Percentiles rank a stretch among this genome's conserved stretches.
Evolutionary conservation across 2,329 filamentous ascomycete species (phyloP).

Genomic region (Nigrospora oryzae): DNA sequence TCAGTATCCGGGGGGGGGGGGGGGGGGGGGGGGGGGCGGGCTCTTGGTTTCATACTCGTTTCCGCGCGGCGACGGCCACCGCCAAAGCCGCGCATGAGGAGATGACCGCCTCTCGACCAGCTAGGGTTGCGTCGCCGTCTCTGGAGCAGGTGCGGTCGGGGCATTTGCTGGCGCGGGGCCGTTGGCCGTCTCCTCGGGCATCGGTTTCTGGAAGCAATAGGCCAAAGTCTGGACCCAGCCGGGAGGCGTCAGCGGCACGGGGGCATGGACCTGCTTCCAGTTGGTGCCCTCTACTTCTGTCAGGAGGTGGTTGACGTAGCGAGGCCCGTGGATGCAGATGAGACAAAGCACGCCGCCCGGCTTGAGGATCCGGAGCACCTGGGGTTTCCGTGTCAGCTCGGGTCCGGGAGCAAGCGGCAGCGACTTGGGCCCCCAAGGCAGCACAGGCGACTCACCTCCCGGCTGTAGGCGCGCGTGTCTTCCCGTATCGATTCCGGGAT

Average conservation of each 20-base stretch:
- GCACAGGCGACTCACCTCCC: neutral
- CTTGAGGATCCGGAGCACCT: constrained; percentile 1
- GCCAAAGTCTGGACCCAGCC: neutral
- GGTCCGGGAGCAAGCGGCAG: too few relatives aligned
- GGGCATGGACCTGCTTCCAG: neutral
- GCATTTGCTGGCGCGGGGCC: too few relatives aligned
- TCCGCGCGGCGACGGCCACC: too few relatives aligned
- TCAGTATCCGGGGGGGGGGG: too few relatives aligned
- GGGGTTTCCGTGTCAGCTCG: too few relatives aligned
- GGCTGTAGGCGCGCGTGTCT: constrained; percentile 1
- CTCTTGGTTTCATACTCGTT: too few relatives aligned
- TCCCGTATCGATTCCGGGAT: neutral
- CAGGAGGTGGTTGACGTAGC: constrained; percentile 1
- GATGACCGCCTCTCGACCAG: too few relatives aligned
- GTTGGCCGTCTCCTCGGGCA: neutral
- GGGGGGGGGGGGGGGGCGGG: too few relatives aligned
- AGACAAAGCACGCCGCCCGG: neutral
- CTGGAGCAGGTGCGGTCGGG: too few relatives aligned
- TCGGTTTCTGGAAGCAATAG: neutral
- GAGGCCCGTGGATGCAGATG: neutral
- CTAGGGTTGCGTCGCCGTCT: too few relatives aligned
- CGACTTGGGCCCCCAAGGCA: too few relatives aligned
- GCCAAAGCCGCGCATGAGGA: too few relatives aligned
- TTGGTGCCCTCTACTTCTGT: neutral
- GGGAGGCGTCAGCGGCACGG: neutral